Percentiles rank a stretch among this genome's conserved stretches.
Evolutionary conservation across 768 basidiomycete genomes (phyloP).

Genomic region (Tricholoma furcatifolium): DNA sequence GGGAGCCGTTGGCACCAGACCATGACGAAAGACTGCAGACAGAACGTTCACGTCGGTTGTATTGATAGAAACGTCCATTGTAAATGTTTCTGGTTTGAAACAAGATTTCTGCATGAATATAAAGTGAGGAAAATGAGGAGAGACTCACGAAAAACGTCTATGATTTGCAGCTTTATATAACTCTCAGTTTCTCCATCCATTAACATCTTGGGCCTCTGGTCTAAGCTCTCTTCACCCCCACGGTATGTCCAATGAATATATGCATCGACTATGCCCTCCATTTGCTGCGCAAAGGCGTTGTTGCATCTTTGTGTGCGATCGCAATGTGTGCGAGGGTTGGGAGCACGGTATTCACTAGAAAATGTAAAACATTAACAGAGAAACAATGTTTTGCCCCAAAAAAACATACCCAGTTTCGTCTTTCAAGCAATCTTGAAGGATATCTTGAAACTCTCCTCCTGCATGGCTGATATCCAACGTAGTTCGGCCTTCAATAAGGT

Average conservation of each 20-base stretch:
- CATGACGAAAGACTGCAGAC: background rate
- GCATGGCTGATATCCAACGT: too few species aligned
- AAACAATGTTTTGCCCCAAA: background rate
- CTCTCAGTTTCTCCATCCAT: background rate
- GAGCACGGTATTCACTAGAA: background rate
- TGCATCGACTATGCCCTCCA: background rate
- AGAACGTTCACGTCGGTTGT: background rate
- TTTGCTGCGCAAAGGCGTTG: background rate
- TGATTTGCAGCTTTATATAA: background rate
- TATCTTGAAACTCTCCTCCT: too few species aligned
- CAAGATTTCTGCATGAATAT: background rate
- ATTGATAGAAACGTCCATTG: background rate
- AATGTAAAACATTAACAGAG: background rate
- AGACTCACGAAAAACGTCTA: too few species aligned
- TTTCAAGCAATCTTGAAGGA: too few species aligned
- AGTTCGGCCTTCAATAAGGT: too few species aligned
- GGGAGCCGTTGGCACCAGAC: background rate
- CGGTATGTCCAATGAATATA: background rate
- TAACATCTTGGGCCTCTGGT: background rate
- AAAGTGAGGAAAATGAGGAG: background rate
- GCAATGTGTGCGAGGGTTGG: background rate
- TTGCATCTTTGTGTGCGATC: background rate
- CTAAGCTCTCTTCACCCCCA: background rate
- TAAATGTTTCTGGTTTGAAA: background rate
- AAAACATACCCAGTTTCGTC: too few species aligned